A percentile compares a stretch with the other conserved stretches of the same genome.
Conservation (phyloP, 2,329 filamentous ascomycete genomes). For the Dactylellina cionopaga region DNA sequence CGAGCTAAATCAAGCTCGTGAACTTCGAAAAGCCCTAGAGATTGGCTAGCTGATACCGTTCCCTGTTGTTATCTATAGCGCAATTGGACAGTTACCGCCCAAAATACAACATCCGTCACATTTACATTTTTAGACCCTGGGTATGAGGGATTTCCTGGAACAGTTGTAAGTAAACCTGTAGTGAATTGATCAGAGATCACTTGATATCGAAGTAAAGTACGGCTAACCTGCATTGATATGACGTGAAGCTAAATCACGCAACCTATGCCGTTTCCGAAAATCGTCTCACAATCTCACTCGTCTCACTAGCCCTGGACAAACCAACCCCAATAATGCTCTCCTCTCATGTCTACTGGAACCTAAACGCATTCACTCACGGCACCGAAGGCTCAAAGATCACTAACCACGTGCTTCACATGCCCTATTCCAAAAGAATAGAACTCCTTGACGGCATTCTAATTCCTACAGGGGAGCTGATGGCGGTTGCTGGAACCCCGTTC, state of each 20-base stretch:
- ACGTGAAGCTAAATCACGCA: slow-evolving; percentile 19
- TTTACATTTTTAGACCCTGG: slow-evolving; percentile 78
- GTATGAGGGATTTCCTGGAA: slow-evolving; percentile 79
- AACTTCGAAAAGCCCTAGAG: background rate
- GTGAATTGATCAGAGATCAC: background rate
- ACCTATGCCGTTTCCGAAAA: slow-evolving; percentile 27
- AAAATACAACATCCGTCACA: slow-evolving; percentile 75
- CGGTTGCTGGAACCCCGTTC: slow-evolving; percentile 76
- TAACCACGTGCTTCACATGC: slow-evolving; percentile 78
- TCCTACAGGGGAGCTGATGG: slow-evolving; percentile 78
- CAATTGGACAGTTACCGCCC: slow-evolving; percentile 78
- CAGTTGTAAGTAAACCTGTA: slow-evolving; percentile 68
- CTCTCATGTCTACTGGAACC: slow-evolving; percentile 81
- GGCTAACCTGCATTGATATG: background rate
- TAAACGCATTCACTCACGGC: slow-evolving; percentile 78
- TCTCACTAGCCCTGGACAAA: slow-evolving; percentile 31
- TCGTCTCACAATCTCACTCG: slow-evolving; percentile 26
- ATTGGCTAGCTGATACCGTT: slow-evolving; percentile 33
- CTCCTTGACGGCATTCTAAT: slow-evolving; percentile 77
- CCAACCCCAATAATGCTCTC: slow-evolving; percentile 76
- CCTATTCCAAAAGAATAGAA: slow-evolving; percentile 76
- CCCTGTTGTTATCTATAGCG: slow-evolving; percentile 73
- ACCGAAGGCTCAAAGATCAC: slow-evolving; percentile 67
- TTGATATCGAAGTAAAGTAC: background rate
- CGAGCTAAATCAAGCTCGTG: background rate